A percentile compares a stretch with the other conserved stretches of the same genome.
Evolutionary conservation across 1,284 basidiomycete species (phyloP).

Genomic region (Baeospora myosura): DNA sequence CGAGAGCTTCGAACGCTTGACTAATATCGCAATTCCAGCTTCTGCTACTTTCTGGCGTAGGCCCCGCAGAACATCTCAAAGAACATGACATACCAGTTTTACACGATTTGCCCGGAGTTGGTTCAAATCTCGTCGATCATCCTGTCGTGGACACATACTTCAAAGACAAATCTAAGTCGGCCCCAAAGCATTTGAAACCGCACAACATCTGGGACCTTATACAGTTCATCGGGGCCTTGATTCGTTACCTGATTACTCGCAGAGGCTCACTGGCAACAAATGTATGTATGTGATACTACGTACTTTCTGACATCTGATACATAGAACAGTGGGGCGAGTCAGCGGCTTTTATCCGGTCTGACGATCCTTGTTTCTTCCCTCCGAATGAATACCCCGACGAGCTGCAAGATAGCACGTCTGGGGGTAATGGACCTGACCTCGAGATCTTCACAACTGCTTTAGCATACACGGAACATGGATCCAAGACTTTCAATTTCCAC

Average conservation of each 20-base stretch:
- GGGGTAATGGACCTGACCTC: slow-evolving; percentile 48
- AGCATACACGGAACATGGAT: slow-evolving; percentile 31
- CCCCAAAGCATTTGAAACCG: slow-evolving; percentile 34
- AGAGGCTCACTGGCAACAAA: slow-evolving; percentile 48
- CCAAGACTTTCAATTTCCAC: slow-evolving; percentile 25
- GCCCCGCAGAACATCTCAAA: slow-evolving; percentile 47
- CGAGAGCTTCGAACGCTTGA: no score
- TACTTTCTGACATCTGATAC: neutral
- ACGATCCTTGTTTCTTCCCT: slow-evolving; percentile 47
- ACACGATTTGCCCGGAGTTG: slow-evolving; percentile 51
- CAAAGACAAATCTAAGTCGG: slow-evolving; percentile 41
- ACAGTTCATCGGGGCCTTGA: slow-evolving; percentile 26
- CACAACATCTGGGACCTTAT: slow-evolving; percentile 26
- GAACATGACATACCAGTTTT: slow-evolving; percentile 42
- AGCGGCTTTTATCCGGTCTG: slow-evolving; percentile 49
- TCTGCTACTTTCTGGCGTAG: slow-evolving; percentile 65
- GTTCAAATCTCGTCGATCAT: slow-evolving; percentile 55
- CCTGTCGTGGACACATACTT: slow-evolving; percentile 39
- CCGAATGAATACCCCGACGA: slow-evolving; percentile 27
- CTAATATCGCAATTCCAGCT: slow-evolving; percentile 36
- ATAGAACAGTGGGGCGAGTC: slow-evolving; percentile 44
- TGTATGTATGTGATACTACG: slow-evolving; percentile 29
- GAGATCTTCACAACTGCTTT: slow-evolving; percentile 49
- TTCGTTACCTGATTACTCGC: slow-evolving; percentile 36
- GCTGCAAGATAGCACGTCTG: slow-evolving; percentile 48